A percentile compares a stretch with the other conserved stretches of the same genome.
These are phyloP conservation scores for Syncephalastrum sp. DNA, from an alignment of 371 early-diverging fungal genomes.

Conservation along the genomic window DNA sequence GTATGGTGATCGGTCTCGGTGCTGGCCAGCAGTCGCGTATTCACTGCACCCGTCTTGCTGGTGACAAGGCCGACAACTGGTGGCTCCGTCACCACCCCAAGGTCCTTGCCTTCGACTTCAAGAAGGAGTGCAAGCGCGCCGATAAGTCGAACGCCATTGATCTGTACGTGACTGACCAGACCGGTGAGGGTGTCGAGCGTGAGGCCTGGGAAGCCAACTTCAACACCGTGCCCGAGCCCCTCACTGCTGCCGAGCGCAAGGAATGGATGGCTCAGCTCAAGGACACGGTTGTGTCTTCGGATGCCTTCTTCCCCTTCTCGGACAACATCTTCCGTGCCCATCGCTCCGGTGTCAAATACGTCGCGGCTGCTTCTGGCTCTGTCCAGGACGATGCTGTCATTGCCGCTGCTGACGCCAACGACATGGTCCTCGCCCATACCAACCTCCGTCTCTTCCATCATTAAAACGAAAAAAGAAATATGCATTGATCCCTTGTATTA, in stretches of 20 bases:
- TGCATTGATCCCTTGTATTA: not conserved
- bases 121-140: conserved; percentile 86
- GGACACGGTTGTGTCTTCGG: conserved; percentile 86
- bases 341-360: conserved; percentile 83
- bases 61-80: conserved; percentile 98
- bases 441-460: conserved; percentile 94
- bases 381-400: conserved; percentile 89
- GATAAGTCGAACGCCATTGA: conserved; percentile 98
- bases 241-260: conserved; percentile 79
- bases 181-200: conserved; percentile 78
- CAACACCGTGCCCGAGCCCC: conserved; percentile 71
- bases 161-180: conserved; percentile 84
- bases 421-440: conserved; percentile 86
- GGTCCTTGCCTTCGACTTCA: conserved; percentile 84
- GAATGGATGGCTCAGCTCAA: conserved; percentile 71
- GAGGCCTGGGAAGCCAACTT: conserved; percentile 82
- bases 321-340: conserved; percentile 92
- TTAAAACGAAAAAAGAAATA: conserved; percentile 39
- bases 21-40: conserved; percentile 98
- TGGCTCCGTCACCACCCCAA: conserved; percentile 96
- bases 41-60: conserved; percentile 97
- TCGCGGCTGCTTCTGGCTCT: conserved; percentile 91
- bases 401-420: conserved; percentile 75
- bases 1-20: conserved; percentile 97
- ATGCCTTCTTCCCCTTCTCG: conserved; percentile 98